Conservation (phyloP, 2,329 filamentous ascomycete genomes). For the Talaromyces sp. region DNA sequence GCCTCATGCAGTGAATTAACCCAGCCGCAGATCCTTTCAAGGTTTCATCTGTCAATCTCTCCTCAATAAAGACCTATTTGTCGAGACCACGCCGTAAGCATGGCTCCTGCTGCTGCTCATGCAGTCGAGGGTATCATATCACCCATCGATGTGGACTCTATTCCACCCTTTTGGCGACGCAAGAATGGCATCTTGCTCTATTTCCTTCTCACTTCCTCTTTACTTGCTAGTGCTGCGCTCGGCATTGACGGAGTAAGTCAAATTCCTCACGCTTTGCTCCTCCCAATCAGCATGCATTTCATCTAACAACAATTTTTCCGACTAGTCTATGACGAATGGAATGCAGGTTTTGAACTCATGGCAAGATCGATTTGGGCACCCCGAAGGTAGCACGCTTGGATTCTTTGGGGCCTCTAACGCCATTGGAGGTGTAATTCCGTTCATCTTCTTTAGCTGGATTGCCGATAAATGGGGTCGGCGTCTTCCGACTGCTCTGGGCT, state of each 20-base stretch:
- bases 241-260: slow-evolving; percentile 43
- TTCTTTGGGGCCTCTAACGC: slow-evolving; percentile 25
- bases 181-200: slow-evolving; percentile 46
- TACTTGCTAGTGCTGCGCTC: slow-evolving; percentile 42
- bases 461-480: slow-evolving; percentile 25
- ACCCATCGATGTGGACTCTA: slow-evolving; percentile 23
- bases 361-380: slow-evolving; percentile 35
- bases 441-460: slow-evolving; percentile 25
- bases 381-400: slow-evolving; percentile 24
- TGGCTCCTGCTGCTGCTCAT: slow-evolving; percentile 27
- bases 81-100: slow-evolving; percentile 6
- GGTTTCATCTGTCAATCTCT: not conserved
- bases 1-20: not conserved
- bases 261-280: not conserved
- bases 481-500: slow-evolving; percentile 29
- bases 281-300: not conserved
- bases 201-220: slow-evolving; percentile 44
- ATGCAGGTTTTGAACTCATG: slow-evolving; percentile 45
- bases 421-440: slow-evolving; percentile 25
- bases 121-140: slow-evolving; percentile 23
- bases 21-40: not conserved
- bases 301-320: slow-evolving; percentile 22
- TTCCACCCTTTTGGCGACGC: slow-evolving; percentile 24
- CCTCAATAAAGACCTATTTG: not conserved
- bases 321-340: slow-evolving; percentile 47